Evolutionary conservation across 2,329 filamentous ascomycete genomes (phyloP).

Genomic region (Neopestalotiopsis rosae): DNA sequence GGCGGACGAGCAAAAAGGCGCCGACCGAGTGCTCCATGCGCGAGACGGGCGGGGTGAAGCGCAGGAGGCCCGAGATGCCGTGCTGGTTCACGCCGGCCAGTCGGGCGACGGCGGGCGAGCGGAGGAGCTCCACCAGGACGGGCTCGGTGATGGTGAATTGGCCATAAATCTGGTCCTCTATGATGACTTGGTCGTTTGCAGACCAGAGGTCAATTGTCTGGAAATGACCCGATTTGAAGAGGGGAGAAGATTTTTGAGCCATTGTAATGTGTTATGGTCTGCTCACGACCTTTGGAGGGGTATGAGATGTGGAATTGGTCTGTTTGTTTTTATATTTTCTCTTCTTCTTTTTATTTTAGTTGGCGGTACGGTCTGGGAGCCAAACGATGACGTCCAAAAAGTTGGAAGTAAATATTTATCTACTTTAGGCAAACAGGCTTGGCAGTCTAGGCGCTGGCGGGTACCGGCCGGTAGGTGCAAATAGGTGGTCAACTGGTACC

Average conservation of each 20-base stretch:
- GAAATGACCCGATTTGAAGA: constrained; percentile 25
- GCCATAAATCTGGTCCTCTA: constrained; percentile 43
- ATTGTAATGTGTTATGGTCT: constrained; percentile 1
- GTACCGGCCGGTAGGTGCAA: too few relatives aligned
- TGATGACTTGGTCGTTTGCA: constrained; percentile 23
- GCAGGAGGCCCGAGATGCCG: constrained; percentile 41
- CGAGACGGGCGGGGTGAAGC: constrained; percentile 39
- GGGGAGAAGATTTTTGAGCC: neutral
- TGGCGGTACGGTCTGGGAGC: too few relatives aligned
- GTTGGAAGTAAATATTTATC: too few relatives aligned
- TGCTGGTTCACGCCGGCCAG: constrained; percentile 42
- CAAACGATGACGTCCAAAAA: too few relatives aligned
- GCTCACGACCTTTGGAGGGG: neutral
- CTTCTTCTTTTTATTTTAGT: too few relatives aligned
- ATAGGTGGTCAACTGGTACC: too few relatives aligned
- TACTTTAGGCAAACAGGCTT: too few relatives aligned
- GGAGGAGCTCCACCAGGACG: constrained; percentile 41
- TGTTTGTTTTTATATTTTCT: too few relatives aligned
- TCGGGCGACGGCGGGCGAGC: constrained; percentile 36
- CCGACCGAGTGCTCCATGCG: constrained; percentile 46
- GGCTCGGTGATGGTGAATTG: constrained; percentile 38
- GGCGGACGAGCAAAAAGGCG: constrained; percentile 43
- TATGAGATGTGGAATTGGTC: neutral
- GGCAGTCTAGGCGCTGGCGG: too few relatives aligned
- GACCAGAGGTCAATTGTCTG: constrained; percentile 27